A percentile compares a stretch with the other conserved stretches of the same genome.
phyloP scores from a whole-genome alignment of 345 rosid genomes.

The Erucastrum elatum region DNA sequence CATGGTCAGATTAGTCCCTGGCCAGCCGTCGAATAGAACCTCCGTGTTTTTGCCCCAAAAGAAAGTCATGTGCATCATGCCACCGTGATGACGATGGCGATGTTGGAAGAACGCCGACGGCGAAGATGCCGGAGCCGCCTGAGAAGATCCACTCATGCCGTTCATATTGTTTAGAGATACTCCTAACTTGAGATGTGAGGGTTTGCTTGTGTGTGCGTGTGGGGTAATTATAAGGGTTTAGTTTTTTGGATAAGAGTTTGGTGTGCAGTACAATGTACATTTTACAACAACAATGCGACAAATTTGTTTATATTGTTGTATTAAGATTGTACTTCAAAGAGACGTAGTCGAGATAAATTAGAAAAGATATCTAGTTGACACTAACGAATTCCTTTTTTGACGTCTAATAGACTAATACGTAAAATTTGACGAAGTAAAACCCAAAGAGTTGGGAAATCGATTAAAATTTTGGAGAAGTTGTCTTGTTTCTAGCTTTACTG shows the following conservation, averaged over 20 bases:
- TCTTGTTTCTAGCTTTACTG: neutral
- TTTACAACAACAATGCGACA: constrained; percentile 26
- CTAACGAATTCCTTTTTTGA: neutral
- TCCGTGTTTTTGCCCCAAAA: constrained; percentile 65
- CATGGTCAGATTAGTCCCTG: constrained; percentile 59
- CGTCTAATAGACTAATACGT: neutral
- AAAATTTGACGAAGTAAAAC: neutral
- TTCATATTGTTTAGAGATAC: constrained; percentile 29
- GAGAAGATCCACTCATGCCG: constrained; percentile 27
- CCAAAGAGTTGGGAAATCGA: neutral
- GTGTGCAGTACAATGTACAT: constrained; percentile 40
- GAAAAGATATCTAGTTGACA: no score
- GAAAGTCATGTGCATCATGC: constrained; percentile 52
- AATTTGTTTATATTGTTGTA: neutral
- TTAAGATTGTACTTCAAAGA: constrained; percentile 21
- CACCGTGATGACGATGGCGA: constrained; percentile 30
- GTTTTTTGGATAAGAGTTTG: constrained; percentile 27
- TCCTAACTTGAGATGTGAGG: neutral
- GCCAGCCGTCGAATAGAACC: constrained; percentile 78
- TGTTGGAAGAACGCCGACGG: constrained; percentile 21
- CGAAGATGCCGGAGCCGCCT: constrained; percentile 29
- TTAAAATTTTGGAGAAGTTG: neutral
- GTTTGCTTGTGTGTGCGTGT: neutral
- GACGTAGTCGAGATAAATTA: neutral
- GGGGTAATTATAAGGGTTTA: constrained; percentile 15